phyloP scores from a whole-genome alignment of 306 rosid genomes.

The Citrullus mucosospermus region DNA sequence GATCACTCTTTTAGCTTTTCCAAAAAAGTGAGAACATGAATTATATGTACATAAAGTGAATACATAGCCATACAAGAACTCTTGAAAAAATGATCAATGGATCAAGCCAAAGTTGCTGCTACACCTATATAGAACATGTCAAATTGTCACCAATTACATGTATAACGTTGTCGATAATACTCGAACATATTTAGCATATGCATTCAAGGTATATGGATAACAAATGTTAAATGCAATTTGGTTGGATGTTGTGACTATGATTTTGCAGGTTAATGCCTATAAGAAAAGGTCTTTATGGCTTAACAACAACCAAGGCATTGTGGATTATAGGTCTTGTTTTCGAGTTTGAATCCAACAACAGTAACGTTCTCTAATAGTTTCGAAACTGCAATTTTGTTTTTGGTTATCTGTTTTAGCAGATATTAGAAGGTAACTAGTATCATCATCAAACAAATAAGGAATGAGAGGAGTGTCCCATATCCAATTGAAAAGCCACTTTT shows the following conservation, averaged over 20 bases:
- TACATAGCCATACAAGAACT: neutral
- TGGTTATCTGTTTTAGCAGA: neutral
- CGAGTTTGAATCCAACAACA: neutral
- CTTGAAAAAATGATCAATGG: neutral
- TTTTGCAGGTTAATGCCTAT: no score
- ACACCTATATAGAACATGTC: neutral
- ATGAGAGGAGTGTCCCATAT: neutral
- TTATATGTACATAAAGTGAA: neutral
- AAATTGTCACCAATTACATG: neutral
- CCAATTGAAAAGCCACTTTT: neutral
- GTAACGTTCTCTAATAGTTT: no score
- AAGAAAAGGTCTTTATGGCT: neutral
- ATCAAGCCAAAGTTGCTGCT: neutral
- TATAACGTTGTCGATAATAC: neutral
- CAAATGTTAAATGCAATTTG: no score
- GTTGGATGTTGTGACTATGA: no score
- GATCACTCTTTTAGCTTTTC: neutral
- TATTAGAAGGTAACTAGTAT: neutral
- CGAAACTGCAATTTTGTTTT: neutral
- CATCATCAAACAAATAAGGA: neutral
- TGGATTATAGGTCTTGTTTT: neutral
- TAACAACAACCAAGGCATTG: neutral
- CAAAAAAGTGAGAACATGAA: neutral
- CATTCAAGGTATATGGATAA: no score
- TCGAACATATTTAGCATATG: neutral